Percentiles rank a stretch among this genome's conserved stretches.
phyloP scores from a whole-genome alignment of 345 rosid species.

The Brassica nigra region DNA sequence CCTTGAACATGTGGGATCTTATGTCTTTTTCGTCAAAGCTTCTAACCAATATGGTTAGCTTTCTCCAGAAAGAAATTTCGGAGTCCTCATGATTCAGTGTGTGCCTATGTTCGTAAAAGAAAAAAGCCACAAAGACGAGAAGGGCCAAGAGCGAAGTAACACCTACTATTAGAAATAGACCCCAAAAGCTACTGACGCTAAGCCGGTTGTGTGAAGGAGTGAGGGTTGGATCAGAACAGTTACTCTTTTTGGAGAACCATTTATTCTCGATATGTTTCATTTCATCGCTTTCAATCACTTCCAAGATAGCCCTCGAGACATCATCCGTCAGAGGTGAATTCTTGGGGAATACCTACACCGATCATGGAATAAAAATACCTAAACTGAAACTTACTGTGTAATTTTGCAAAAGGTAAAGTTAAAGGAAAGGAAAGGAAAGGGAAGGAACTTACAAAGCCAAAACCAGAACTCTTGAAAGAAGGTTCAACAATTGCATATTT shows the following conservation, averaged over 20 bases:
- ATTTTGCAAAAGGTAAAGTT: too few species aligned
- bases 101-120: constrained; percentile 22
- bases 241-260: too few species aligned
- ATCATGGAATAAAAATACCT: too few species aligned
- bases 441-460: too few species aligned
- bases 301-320: too few species aligned
- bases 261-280: too few species aligned
- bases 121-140: constrained; percentile 14
- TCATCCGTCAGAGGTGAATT: too few species aligned
- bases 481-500: constrained; percentile 36
- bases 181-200: constrained; percentile 45
- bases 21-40: constrained; percentile 44
- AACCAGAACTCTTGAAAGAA: neutral
- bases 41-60: constrained; percentile 22
- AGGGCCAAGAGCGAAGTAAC: constrained; percentile 43
- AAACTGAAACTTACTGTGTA: too few species aligned
- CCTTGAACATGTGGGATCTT: constrained; percentile 39
- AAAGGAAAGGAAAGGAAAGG: too few species aligned
- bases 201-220: constrained; percentile 39
- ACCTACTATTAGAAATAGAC: constrained; percentile 50
- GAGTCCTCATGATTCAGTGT: constrained; percentile 14
- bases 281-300: too few species aligned
- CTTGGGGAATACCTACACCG: too few species aligned
- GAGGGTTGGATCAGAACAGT: too few species aligned
- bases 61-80: constrained; percentile 33